Percentiles rank a stretch among this genome's conserved stretches.
phyloP scores from a whole-genome alignment of 225 moss, liverwort and hornwort species.

The Climacium dendroides region DNA sequence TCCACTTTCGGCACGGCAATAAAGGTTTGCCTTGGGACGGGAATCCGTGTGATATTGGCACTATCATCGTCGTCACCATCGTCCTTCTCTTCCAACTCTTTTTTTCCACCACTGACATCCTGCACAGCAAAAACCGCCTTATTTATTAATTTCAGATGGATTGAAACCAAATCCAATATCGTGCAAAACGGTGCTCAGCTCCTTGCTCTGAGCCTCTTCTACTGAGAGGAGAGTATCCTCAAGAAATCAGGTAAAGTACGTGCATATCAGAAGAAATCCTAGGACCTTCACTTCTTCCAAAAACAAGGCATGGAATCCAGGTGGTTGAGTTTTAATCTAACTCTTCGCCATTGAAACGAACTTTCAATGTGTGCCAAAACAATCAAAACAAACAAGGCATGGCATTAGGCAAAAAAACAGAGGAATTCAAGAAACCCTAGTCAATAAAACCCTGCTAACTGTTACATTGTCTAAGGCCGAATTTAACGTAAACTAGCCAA shows the following conservation, averaged over 20 bases:
- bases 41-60: conserved; percentile 59
- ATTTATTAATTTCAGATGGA: background rate
- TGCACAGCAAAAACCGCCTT: background rate
- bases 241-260: background rate
- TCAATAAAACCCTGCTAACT: background rate
- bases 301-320: background rate
- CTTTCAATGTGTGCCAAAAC: background rate
- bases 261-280: background rate
- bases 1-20: conserved; percentile 76
- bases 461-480: background rate
- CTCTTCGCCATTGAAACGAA: background rate
- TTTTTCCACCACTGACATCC: background rate
- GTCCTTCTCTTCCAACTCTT: background rate
- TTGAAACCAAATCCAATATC: background rate
- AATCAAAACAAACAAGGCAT: background rate
- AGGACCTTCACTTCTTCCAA: background rate
- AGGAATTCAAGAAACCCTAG: background rate
- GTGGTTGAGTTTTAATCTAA: background rate
- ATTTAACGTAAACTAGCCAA: background rate
- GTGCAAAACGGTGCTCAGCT: background rate
- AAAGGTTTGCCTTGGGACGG: conserved; percentile 72
- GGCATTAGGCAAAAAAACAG: no score
- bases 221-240: background rate
- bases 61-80: conserved; percentile 23
- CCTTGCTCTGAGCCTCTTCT: background rate